Base-by-base conservation (phyloP, 2,329 filamentous ascomycete species). In the Mycosphaerella sp. region DNA sequence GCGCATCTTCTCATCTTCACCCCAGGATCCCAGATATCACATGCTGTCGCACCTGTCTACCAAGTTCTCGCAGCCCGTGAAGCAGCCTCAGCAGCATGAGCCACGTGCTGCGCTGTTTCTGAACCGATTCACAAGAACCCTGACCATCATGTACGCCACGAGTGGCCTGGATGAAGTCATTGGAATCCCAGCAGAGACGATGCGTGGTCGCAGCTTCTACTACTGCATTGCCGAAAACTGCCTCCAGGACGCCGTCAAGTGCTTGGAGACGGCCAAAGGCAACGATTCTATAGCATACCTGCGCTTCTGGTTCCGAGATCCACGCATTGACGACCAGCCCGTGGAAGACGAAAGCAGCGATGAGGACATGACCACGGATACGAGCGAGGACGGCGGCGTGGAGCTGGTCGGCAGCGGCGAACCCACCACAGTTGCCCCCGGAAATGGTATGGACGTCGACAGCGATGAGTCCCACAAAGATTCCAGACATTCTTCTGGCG, bases 221-320 rank as follows among this genome's bases (percentile, higher is more conserved):
- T 86, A 89, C 61, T 91, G 86, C 64, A 93, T 95, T 44, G 80
- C 86, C 51, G 81, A 87, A 59, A 85, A 82, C 54, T 93, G 87
- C 59, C 73, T 93, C 25, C 73, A 79, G 7, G 86, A 93, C 60
- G 87, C 87, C 3, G 81, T 91, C 30, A 79, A 81, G 55, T 90
- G 86, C 61, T 70, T 95, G 28, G 89, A 94, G 68, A 86, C 85
- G 58, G 88, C 89, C 17, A 95, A 95, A 66, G 85, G 85, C 25
- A 94, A 95, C 62, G 87, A 95, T 66, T 94, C 89, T 1, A 93
- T 94, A 62, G 88, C 89, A 1, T 94, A 95, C 62, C 75, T 95
- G 53, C 85, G 89, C 14, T 95, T 94, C 67, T 87, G 83, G 79
- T 91, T 86, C 63, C 79, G 86, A 47, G 85, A 93, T 64, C 87